Evolutionary conservation across 2,329 filamentous ascomycete genomes (phyloP).

Genomic region (Botrytis cinerea): DNA sequence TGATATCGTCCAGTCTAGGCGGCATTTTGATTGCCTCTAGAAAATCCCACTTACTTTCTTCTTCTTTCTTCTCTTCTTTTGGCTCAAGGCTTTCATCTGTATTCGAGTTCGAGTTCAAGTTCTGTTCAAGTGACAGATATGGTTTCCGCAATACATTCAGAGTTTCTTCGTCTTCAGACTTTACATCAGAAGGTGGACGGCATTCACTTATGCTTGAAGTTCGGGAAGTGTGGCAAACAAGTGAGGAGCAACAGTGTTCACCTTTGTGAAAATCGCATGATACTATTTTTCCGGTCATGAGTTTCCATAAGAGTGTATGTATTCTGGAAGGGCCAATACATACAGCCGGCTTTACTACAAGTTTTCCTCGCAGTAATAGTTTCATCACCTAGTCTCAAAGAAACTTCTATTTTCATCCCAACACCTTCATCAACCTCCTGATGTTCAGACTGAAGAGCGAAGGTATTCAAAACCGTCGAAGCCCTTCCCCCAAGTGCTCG

Average conservation of each 20-base stretch:
- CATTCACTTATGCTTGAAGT: not conserved
- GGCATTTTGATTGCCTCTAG: not conserved
- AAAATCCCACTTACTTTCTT: not conserved
- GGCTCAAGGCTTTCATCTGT: not conserved
- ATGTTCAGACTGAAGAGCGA: not conserved
- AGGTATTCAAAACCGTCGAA: too few species aligned
- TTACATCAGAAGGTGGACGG: not conserved
- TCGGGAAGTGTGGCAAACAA: not conserved
- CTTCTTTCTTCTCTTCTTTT: not conserved
- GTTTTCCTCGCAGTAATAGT: too few species aligned
- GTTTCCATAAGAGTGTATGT: not conserved
- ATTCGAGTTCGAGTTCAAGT: not conserved
- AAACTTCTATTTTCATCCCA: not conserved
- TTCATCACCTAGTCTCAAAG: not conserved
- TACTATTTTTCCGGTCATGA: not conserved
- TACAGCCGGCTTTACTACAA: not conserved
- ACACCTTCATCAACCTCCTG: too few species aligned
- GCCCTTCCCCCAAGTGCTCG: not conserved
- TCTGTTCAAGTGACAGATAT: slow-evolving; percentile 4
- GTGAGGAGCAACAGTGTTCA: slow-evolving; percentile 1
- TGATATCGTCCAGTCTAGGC: slow-evolving; percentile 14
- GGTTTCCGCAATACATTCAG: not conserved
- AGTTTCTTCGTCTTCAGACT: not conserved
- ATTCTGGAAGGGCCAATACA: not conserved
- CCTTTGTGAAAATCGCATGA: not conserved